These are phyloP conservation scores for Gaeumannomyces sp. DNA, from an alignment of 2,329 filamentous ascomycete genomes.

Conservation along the genomic window DNA sequence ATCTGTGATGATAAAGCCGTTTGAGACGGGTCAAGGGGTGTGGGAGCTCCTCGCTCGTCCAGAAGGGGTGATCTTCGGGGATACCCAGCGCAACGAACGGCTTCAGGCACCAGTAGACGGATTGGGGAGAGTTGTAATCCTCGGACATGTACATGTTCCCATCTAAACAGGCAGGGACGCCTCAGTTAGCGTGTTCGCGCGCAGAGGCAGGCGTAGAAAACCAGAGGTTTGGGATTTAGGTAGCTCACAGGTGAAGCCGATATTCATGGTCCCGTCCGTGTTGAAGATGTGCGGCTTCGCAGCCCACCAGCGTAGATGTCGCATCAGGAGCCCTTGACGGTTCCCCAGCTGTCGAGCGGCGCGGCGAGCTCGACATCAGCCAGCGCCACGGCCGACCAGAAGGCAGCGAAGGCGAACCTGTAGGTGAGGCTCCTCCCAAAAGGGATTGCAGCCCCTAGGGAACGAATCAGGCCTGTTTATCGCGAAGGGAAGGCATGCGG, in stretches of 20 bases:
- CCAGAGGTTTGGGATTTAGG: too few relatives aligned
- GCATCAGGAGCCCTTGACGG: slow-evolving; percentile 35
- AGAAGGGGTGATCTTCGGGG: slow-evolving; percentile 33
- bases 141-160: slow-evolving; percentile 49
- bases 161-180: not conserved
- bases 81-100: slow-evolving; percentile 37
- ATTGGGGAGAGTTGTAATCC: slow-evolving; percentile 52
- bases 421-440: slow-evolving; percentile 40
- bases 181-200: not conserved
- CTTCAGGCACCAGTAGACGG: slow-evolving; percentile 48
- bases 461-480: not conserved
- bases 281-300: slow-evolving; percentile 29
- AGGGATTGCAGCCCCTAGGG: slow-evolving; percentile 34
- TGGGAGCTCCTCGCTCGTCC: slow-evolving; percentile 31
- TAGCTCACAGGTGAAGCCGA: slow-evolving; percentile 25
- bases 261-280: slow-evolving; percentile 36
- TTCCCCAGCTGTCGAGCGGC: slow-evolving; percentile 27
- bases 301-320: slow-evolving; percentile 38
- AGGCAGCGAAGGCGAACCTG: slow-evolving; percentile 36
- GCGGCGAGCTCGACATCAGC: slow-evolving; percentile 28
- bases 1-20: not conserved
- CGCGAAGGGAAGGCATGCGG: not conserved
- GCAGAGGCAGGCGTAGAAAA: not conserved
- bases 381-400: slow-evolving; percentile 34
- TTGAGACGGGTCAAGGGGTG: slow-evolving; percentile 22